Evolutionary conservation across 164 flowering plant genomes (phyloP).

Genomic region (Tetracentron sinense): DNA sequence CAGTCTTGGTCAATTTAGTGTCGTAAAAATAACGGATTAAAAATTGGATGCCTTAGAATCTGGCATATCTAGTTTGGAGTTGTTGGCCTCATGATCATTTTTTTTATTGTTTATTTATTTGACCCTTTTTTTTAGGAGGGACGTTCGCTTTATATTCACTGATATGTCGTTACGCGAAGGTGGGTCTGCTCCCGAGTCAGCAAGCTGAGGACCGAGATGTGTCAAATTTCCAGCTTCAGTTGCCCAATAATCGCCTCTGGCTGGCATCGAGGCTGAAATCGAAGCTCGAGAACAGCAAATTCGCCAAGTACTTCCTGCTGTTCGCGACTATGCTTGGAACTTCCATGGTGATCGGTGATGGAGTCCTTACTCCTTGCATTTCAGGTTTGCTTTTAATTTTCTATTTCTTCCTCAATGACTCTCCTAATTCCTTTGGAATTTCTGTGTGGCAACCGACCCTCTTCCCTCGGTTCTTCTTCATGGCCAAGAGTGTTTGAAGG

Average conservation of each 20-base stretch:
- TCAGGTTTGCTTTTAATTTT: conserved; percentile 17
- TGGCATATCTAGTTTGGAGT: no score
- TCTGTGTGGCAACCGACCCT: no score
- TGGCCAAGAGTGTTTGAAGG: no score
- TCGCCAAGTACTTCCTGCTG: conserved; percentile 19
- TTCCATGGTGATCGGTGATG: conserved; percentile 36
- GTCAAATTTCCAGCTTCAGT: conserved; percentile 15
- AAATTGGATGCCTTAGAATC: no score
- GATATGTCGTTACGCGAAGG: conserved; percentile 13
- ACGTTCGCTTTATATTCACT: conserved; percentile 12
- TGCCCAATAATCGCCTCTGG: conserved; percentile 11
- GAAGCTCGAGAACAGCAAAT: conserved; percentile 16
- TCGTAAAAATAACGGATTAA: no score
- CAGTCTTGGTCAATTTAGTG: no score
- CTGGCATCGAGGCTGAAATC: conserved; percentile 21
- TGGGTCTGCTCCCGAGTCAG: conserved; percentile 2
- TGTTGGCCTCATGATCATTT: no score
- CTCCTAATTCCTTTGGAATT: no score
- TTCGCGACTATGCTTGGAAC: conserved; percentile 30
- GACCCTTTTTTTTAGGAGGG: conserved; percentile 8
- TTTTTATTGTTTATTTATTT: no score
- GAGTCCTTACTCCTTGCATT: conserved; percentile 32
- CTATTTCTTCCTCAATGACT: no score
- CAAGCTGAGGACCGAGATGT: conserved; percentile 11
- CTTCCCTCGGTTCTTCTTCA: no score